Base-by-base conservation (phyloP, 805 yeast species). In the Nakazawaea ambrosiae region DNA sequence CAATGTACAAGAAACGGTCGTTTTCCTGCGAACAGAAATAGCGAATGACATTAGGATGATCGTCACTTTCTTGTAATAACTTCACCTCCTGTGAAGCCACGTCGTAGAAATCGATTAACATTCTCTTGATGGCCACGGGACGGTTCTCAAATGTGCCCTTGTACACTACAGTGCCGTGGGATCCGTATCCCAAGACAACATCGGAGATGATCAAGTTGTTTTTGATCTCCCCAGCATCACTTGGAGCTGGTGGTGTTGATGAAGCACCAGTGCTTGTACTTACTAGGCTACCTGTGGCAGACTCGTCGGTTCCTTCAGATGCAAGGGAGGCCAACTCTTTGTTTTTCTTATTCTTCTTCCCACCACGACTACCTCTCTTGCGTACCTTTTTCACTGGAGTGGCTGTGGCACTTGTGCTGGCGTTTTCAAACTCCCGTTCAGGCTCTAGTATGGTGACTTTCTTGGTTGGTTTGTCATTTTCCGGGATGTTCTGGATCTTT, bases 141-240 rank as follows among this genome's bases (percentile, higher is more conserved):
- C 98, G 70, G 47, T 78, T 81, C 53, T 90, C 96, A 61, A 89
- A 92, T 4, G 75, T 72, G 1, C 98, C 98, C 53, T 81, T 77
- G 53, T 78, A 87, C 1, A 92, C 98, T 20, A 90, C 87, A 0
- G 98, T 92, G 20, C 98, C 98, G 49, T 89, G 96, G 1, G 96
- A 86, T 1, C 98, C 98, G 55, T 86, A 87, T 1, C 98, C 98
- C 35, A 92, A 61, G n/a, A 88, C 71, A 20, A 70, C 75, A 44
- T 82, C 82, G 0, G 94, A 75, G 3, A 90, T 73, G 0, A 68
- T 63, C 44, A 86, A 57, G 40, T 72, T 77, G 36, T 68, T 74
- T 36, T 70, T 63, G 27, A 61, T 46, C 16, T 43, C 41, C 34
- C 42, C 40, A 14, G 39, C 10, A 10, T 22, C 10, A 7, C 7